A percentile compares a stretch with the other conserved stretches of the same genome.
phyloP scores from a whole-genome alignment of 1,284 basidiomycete species.

The Leccinum cinnamomeum region DNA sequence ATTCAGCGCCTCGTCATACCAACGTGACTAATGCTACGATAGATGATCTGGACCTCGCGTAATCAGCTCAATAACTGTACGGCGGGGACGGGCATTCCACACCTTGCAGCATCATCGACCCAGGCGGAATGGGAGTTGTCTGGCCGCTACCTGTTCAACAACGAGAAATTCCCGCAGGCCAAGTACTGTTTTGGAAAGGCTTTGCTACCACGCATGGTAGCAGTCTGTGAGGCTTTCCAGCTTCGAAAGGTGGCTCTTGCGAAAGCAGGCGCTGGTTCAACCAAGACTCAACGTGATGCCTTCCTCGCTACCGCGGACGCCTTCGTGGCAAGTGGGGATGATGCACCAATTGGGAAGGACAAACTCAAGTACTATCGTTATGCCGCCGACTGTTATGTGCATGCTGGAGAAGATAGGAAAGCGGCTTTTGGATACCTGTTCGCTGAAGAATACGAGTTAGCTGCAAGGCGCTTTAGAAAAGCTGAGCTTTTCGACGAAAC shows the following conservation, averaged over 20 bases:
- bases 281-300: neutral
- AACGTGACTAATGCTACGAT: neutral
- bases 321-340: slow-evolving; percentile 45
- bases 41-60: slow-evolving; percentile 51
- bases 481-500: slow-evolving; percentile 55
- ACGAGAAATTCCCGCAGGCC: slow-evolving; percentile 59
- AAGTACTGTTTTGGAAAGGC: slow-evolving; percentile 63
- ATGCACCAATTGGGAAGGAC: slow-evolving; percentile 28
- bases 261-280: slow-evolving; percentile 20
- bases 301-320: slow-evolving; percentile 49
- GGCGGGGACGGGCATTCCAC: slow-evolving; percentile 46
- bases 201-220: slow-evolving; percentile 40
- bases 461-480: slow-evolving; percentile 50
- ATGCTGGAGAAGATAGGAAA: slow-evolving; percentile 38
- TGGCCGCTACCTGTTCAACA: slow-evolving; percentile 53
- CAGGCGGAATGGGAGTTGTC: slow-evolving; percentile 55
- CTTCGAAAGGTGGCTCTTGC: slow-evolving; percentile 43
- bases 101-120: slow-evolving; percentile 48
- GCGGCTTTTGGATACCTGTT: slow-evolving; percentile 49
- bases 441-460: slow-evolving; percentile 45
- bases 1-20: neutral
- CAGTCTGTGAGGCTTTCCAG: slow-evolving; percentile 47
- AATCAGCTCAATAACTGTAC: slow-evolving; percentile 43
- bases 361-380: slow-evolving; percentile 45
- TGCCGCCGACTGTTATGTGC: slow-evolving; percentile 55